Percentiles rank a stretch among this genome's conserved stretches.
Evolutionary conservation across 192 early-diverging fungal genomes (phyloP).

Genomic region (Backusella circina): DNA sequence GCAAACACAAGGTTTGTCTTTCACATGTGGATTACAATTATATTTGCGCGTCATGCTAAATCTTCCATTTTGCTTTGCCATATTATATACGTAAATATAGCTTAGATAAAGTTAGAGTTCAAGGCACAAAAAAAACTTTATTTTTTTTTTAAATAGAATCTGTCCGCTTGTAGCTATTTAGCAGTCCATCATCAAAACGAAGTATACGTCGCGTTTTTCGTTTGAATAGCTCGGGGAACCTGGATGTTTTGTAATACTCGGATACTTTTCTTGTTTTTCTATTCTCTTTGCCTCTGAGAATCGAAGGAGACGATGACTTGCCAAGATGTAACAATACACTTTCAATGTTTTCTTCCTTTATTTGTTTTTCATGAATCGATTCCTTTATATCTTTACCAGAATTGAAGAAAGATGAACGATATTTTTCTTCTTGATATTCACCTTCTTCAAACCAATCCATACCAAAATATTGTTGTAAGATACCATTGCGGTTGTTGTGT

Average conservation of each 20-base stretch:
- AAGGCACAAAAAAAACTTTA: background rate
- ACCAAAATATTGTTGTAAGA: conserved; percentile 26
- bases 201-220: background rate
- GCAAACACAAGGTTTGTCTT: background rate
- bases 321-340: background rate
- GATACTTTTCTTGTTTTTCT: background rate
- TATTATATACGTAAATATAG: background rate
- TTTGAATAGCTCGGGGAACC: background rate
- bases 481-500: conserved; percentile 20
- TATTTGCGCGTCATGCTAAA: background rate
- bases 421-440: background rate
- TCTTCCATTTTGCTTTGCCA: background rate
- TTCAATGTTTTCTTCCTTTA: background rate
- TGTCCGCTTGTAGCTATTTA: background rate
- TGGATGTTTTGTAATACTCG: background rate
- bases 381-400: background rate
- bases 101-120: background rate
- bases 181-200: background rate
- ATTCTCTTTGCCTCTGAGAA: background rate
- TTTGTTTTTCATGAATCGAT: background rate
- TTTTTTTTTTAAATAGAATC: background rate
- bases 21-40: background rate
- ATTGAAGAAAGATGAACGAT: background rate
- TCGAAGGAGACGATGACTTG: background rate
- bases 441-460: conserved; percentile 50